phyloP scores from a whole-genome alignment of 1,284 basidiomycete genomes.

The Hypsizygus ulmarius region DNA sequence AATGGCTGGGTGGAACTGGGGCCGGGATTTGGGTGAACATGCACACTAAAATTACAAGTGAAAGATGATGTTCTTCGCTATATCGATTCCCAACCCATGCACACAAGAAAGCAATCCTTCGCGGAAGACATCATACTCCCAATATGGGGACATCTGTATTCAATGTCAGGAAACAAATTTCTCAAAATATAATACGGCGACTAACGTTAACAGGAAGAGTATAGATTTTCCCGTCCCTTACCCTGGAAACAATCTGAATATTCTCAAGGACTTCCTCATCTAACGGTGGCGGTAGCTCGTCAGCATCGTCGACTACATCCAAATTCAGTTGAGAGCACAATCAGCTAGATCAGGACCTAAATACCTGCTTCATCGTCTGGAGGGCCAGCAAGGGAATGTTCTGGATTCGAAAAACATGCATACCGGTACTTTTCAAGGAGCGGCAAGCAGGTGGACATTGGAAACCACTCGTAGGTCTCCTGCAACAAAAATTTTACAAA shows the following conservation, averaged over 20 bases:
- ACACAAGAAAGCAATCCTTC: constrained; percentile 27
- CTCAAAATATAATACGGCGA: background rate
- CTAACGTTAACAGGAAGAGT: constrained; percentile 17
- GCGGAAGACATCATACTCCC: constrained; percentile 21
- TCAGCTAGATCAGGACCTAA: background rate
- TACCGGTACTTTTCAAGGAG: constrained; percentile 66
- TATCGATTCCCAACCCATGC: constrained; percentile 25
- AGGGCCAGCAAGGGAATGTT: constrained; percentile 43
- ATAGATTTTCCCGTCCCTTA: constrained; percentile 12
- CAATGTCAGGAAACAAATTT: background rate
- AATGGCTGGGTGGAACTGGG: too few relatives aligned
- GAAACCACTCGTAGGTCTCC: constrained; percentile 78
- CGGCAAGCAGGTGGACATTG: constrained; percentile 57
- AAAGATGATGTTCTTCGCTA: constrained; percentile 25
- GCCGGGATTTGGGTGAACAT: background rate
- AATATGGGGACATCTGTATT: constrained; percentile 22
- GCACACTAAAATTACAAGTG: background rate
- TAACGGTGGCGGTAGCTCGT: background rate
- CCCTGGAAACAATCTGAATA: constrained; percentile 17
- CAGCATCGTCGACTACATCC: background rate
- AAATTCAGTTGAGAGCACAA: background rate
- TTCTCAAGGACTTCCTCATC: constrained; percentile 16
- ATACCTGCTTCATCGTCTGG: constrained; percentile 17
- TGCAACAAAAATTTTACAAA: constrained; percentile 28
- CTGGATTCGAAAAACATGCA: constrained; percentile 65